phyloP scores from a whole-genome alignment of 306 rosid species.

The Lathyrus aphaca region DNA sequence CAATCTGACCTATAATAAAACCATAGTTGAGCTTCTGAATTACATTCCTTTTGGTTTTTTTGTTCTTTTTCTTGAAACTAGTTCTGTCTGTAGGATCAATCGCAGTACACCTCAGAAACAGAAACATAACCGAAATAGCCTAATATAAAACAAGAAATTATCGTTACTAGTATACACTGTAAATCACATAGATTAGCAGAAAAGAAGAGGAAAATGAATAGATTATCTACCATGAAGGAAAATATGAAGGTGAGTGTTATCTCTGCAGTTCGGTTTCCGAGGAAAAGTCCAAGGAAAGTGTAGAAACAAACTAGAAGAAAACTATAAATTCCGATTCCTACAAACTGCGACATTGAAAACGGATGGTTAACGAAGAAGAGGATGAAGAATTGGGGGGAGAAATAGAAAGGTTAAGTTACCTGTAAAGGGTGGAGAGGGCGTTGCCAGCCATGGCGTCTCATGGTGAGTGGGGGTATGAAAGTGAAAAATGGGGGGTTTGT shows the following conservation, averaged over 20 bases:
- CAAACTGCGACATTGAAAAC: conserved; percentile 54
- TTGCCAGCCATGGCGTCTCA: conserved; percentile 98
- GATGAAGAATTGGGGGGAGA: neutral
- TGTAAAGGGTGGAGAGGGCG: conserved; percentile 90
- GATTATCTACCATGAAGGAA: conserved; percentile 57
- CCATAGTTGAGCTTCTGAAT: conserved; percentile 58
- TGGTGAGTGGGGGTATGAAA: conserved; percentile 11
- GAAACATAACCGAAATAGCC: conserved; percentile 70
- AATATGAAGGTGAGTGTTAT: conserved; percentile 58
- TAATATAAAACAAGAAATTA: conserved; percentile 39
- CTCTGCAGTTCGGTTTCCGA: conserved; percentile 69
- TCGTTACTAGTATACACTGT: neutral
- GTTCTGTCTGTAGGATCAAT: conserved; percentile 87
- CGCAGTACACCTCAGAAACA: conserved; percentile 82
- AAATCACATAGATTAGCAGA: neutral
- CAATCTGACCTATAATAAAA: conserved; percentile 67
- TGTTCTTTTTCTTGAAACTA: conserved; percentile 57
- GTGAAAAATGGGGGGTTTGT: neutral
- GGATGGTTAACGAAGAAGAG: neutral
- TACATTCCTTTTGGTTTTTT: conserved; percentile 37
- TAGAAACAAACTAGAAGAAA: conserved; percentile 72
- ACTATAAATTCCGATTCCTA: conserved; percentile 70
- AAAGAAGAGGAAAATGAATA: neutral
- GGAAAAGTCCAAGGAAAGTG: conserved; percentile 78
- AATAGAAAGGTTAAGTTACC: conserved; percentile 44